phyloP scores from a whole-genome alignment of 169 alveolate species.

The Condylostoma magnum region DNA sequence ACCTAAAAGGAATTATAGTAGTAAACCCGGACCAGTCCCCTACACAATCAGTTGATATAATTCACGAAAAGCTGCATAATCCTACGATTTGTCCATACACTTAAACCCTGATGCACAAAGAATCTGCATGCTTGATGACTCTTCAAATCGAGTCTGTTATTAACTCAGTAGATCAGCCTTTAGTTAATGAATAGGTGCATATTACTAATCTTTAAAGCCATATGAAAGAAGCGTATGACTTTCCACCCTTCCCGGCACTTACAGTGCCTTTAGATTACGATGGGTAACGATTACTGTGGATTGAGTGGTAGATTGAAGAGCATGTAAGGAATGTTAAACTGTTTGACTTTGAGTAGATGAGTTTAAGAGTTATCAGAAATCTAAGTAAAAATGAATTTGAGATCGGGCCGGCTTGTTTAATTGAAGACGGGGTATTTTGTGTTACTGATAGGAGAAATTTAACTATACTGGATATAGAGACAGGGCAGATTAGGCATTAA shows the following conservation, averaged over 20 bases:
- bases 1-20: not conserved
- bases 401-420: not conserved
- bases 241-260: not conserved
- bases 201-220: constrained; percentile 1
- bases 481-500: not conserved
- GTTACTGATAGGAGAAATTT: not conserved
- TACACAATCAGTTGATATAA: not conserved
- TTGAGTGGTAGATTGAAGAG: constrained; percentile 26
- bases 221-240: not conserved
- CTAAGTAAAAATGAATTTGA: not conserved
- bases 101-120: constrained; percentile 4
- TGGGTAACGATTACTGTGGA: constrained; percentile 22
- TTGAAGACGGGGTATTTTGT: not conserved
- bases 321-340: not conserved
- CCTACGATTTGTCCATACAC: not conserved
- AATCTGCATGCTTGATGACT: not conserved
- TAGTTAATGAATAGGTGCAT: not conserved
- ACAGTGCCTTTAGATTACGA: constrained; percentile 29
- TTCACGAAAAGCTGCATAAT: not conserved
- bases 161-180: not conserved
- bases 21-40: not conserved
- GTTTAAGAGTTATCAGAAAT: not conserved
- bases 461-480: not conserved
- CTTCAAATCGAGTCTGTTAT: no score
- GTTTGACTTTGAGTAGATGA: not conserved